Conservation (phyloP, 2,329 filamentous ascomycete species). For the Fusarium burgessii region DNA sequence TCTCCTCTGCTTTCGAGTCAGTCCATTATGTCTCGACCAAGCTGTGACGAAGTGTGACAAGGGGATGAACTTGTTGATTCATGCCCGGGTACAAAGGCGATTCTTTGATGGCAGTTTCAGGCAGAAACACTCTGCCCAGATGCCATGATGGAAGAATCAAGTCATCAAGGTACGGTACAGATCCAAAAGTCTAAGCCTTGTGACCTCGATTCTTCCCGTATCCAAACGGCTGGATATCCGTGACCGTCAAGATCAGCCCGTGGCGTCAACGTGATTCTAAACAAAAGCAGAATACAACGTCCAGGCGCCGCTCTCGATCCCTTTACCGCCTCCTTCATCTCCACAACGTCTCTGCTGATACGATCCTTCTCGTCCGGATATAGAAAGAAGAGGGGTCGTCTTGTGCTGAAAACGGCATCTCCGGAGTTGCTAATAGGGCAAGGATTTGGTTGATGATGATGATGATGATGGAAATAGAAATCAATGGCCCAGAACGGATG, state of each 20-base stretch:
- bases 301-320: background rate
- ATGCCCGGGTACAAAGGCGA: background rate
- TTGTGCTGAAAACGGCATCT: background rate
- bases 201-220: background rate
- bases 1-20: background rate
- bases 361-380: conserved; percentile 13
- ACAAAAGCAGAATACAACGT: background rate
- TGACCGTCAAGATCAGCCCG: background rate
- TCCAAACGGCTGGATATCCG: background rate
- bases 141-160: background rate
- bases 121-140: background rate
- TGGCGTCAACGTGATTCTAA: conserved; percentile 20
- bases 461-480: conserved; percentile 4
- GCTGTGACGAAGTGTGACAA: background rate
- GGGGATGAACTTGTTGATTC: background rate
- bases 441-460: conserved; percentile 6
- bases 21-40: background rate
- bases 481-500: background rate
- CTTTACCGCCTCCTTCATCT: background rate
- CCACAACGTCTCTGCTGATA: conserved; percentile 16
- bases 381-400: conserved; percentile 16
- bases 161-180: too few species aligned
- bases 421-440: background rate
- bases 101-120: background rate
- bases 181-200: too few species aligned